Base-by-base conservation (phyloP, 2,329 filamentous ascomycete species). In the Daldinia sp. region DNA sequence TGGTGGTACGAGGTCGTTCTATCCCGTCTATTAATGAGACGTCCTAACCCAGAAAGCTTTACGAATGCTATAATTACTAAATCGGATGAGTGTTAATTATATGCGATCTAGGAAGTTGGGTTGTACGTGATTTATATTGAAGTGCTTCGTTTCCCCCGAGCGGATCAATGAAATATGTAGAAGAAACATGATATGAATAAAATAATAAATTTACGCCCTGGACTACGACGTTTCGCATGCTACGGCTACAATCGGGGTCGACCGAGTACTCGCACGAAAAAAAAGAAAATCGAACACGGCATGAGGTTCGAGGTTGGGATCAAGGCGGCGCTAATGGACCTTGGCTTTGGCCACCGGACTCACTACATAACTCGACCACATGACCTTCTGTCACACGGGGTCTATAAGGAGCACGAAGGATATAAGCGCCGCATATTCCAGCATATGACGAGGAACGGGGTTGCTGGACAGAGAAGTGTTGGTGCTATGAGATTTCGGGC, bases 1-100 rank as follows among this genome's bases (percentile, higher is more conserved):
- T 41, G 13, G 27, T 66, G 63, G 63, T 55, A 63, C 60, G 63
- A 66, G n/a, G 55, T 66, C 51, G 60, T 55, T 55, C 52, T 47
- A 57, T 41, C 10, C 47, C 43, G 21, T 43, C 39, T 10, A 35
- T 19, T 37, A 23, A 23, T 23, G 21, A 19, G 21, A 37, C n/a
- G 11, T 51, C 27, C 32, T 19, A 37, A 13, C 1, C 27, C 2
- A 8, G 15, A 29, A 10, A 30, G n/a, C n/a, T 30, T 54, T 43
- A 50, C 34, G 41, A 47, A 53, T 50, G 8, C 27, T 19, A 43
- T 15, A n/a, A n/a, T n/a, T n/a, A 15, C 13, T 43, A 17, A 2
- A 21, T 11, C n/a, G 15, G 21, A 27, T 11, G 15, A 6, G 6
- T 43, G 13, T 21, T 43, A 30, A 10, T 30, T 30, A 43, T 11